These are phyloP conservation scores for Penicillium sp. DNA, from an alignment of 2,329 filamentous ascomycete genomes.

Conservation along the genomic window DNA sequence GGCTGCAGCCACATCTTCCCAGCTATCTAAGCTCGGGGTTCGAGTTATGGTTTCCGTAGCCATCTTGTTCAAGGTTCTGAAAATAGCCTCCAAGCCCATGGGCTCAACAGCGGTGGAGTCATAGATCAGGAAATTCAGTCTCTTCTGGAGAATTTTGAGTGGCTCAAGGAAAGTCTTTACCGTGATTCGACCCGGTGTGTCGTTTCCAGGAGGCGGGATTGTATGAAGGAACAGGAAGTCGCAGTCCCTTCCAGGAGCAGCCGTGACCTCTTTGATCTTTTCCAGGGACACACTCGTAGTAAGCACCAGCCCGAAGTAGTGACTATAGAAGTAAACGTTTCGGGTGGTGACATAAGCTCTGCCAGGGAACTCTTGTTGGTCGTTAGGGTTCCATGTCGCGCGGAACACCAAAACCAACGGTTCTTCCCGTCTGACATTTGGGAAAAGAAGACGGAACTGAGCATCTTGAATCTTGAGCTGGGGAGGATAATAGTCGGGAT, in stretches of 20 bases:
- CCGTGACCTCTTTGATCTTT: conserved; percentile 84
- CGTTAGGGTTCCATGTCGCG: conserved; percentile 82
- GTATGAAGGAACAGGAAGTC: conserved; percentile 90
- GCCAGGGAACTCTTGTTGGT: conserved; percentile 78
- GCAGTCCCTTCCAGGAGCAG: conserved; percentile 85
- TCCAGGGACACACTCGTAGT: conserved; percentile 78
- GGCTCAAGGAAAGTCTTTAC: conserved; percentile 95
- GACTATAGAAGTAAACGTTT: conserved; percentile 94
- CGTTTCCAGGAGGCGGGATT: conserved; percentile 65
- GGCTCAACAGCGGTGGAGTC: conserved; percentile 76
- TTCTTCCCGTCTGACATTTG: conserved; percentile 75
- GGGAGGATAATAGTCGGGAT: conserved; percentile 78
- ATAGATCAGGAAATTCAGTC: conserved; percentile 83
- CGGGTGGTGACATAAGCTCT: conserved; percentile 86
- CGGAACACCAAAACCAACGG: conserved; percentile 90
- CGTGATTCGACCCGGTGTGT: conserved; percentile 73
- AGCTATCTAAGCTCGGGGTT: conserved; percentile 82
- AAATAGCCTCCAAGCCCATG: conserved; percentile 69
- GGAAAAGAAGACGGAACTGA: conserved; percentile 91
- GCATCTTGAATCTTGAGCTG: conserved; percentile 86
- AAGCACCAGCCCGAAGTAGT: conserved; percentile 88
- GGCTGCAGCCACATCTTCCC: conserved; percentile 77
- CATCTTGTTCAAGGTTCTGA: conserved; percentile 75
- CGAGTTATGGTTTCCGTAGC: conserved; percentile 65
- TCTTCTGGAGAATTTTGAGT: conserved; percentile 76